Percentiles rank a stretch among this genome's conserved stretches.
These are phyloP conservation scores for Scenedesmus sp. DNA, from an alignment of 163 green algal species.

Conservation along the genomic window DNA sequence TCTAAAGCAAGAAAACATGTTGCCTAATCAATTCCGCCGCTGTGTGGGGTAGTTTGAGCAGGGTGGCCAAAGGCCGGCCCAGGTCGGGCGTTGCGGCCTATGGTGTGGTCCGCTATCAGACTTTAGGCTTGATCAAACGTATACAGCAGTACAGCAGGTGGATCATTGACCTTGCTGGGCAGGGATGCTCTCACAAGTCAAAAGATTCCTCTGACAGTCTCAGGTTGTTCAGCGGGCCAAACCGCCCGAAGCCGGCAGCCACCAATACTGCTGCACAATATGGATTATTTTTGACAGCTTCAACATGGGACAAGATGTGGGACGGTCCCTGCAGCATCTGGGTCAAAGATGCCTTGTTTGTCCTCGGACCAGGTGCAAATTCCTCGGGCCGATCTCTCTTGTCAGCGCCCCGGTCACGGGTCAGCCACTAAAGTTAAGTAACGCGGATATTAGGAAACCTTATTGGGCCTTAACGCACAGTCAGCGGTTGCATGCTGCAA, in stretches of 20 bases:
- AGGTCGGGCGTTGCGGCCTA: constrained; percentile 3
- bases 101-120: background rate
- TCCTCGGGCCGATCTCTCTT: background rate
- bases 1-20: constrained; percentile 8
- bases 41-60: background rate
- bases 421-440: too few species aligned
- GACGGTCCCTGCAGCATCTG: background rate
- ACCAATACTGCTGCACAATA: background rate
- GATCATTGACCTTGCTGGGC: background rate
- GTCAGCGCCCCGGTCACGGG: too few species aligned
- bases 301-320: background rate
- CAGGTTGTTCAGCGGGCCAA: background rate
- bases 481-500: background rate
- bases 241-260: background rate
- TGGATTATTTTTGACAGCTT: too few species aligned
- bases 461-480: too few species aligned
- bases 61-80: background rate
- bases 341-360: background rate
- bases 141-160: background rate
- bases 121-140: background rate
- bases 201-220: constrained; percentile 19
- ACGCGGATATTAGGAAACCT: too few species aligned
- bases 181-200: background rate
- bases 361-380: background rate
- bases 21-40: background rate